A percentile compares a stretch with the other conserved stretches of the same genome.
phyloP scores from a whole-genome alignment of 495 filamentous ascomycete genomes.

The Hypoxylon rickii region DNA sequence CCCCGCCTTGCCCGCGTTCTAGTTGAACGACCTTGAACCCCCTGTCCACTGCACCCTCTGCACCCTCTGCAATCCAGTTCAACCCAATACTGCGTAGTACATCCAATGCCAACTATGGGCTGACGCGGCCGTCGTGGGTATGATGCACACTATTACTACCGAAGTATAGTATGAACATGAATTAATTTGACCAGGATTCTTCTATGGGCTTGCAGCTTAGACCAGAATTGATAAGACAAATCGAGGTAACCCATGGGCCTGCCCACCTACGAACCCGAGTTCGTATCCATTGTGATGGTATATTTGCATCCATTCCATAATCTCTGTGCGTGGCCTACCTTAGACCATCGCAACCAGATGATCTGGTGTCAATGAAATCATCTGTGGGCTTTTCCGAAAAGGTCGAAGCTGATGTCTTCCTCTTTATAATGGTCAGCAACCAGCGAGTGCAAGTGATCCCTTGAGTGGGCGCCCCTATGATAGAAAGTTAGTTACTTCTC shows the following conservation, averaged over 20 bases:
- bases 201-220: slow-evolving; percentile 1
- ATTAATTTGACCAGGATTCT: slow-evolving; percentile 22
- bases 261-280: no score
- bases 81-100: no score
- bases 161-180: no score
- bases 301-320: neutral
- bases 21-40: no score
- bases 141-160: no score
- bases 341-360: slow-evolving; percentile 15
- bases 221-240: slow-evolving; percentile 1
- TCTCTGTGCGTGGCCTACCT: neutral
- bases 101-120: no score
- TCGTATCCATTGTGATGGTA: no score
- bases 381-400: slow-evolving; percentile 38
- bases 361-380: slow-evolving; percentile 17
- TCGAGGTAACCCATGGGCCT: slow-evolving; percentile 3
- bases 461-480: slow-evolving; percentile 74
- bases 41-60: no score
- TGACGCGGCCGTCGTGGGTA: slow-evolving; percentile 43
- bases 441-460: slow-evolving; percentile 78
- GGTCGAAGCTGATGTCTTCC: slow-evolving; percentile 74
- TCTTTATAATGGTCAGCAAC: slow-evolving; percentile 83
- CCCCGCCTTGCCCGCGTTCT: no score
- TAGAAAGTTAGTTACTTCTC: slow-evolving; percentile 36
- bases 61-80: no score